A percentile compares a stretch with the other conserved stretches of the same genome.
Evolutionary conservation across 2,329 filamentous ascomycete genomes (phyloP).

Genomic region (Sphaerulina musiva): DNA sequence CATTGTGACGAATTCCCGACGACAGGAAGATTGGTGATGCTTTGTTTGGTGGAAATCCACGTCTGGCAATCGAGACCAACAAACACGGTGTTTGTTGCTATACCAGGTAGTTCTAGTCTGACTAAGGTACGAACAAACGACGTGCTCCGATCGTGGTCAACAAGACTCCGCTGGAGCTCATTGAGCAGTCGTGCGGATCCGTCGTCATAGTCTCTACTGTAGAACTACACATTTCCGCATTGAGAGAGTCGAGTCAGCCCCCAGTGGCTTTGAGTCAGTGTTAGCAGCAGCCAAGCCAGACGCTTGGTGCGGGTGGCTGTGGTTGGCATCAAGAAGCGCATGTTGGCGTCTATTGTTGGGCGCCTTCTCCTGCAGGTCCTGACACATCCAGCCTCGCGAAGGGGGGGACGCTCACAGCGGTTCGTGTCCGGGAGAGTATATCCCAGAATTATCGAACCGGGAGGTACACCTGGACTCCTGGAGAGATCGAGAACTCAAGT

Average conservation of each 20-base stretch:
- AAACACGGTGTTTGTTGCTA: too few relatives aligned
- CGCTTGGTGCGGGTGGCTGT: neutral
- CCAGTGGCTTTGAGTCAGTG: neutral
- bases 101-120: too few relatives aligned
- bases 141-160: neutral
- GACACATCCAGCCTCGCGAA: neutral
- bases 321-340: neutral
- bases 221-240: neutral
- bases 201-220: conserved; percentile 1
- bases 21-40: neutral
- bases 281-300: neutral
- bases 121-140: too few relatives aligned
- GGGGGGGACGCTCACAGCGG: too few relatives aligned
- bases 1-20: conserved; percentile 1
- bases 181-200: neutral
- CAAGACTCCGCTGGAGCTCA: neutral
- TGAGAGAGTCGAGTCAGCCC: neutral
- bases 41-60: neutral
- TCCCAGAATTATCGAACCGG: too few relatives aligned
- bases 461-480: too few relatives aligned
- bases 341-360: neutral
- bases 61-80: neutral
- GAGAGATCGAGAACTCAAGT: neutral
- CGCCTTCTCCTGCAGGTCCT: neutral
- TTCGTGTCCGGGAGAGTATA: too few relatives aligned